Percentiles rank a stretch among this genome's conserved stretches.
phyloP scores from a whole-genome alignment of 1,139 yeast genomes.

The Meyerozyma guilliermondii region DNA sequence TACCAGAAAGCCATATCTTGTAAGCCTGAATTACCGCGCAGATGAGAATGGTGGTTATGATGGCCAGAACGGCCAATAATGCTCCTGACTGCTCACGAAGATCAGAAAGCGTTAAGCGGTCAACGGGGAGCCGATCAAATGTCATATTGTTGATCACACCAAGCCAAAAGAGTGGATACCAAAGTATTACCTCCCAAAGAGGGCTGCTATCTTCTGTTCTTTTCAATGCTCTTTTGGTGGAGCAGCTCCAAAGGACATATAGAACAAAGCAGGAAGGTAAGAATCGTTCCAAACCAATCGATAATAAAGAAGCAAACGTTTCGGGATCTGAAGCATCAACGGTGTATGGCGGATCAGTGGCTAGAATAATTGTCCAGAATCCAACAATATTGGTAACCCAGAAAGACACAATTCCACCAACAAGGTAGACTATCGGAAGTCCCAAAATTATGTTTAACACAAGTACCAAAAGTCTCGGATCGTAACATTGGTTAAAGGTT shows the following conservation, averaged over 20 bases:
- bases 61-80: slow-evolving; percentile 52
- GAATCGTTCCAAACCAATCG: slow-evolving; percentile 68
- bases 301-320: slow-evolving; percentile 55
- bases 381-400: slow-evolving; percentile 67
- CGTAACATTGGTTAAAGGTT: slow-evolving; percentile 49
- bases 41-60: slow-evolving; percentile 38
- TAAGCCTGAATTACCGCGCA: slow-evolving; percentile 74
- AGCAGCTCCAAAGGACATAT: slow-evolving; percentile 64
- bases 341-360: slow-evolving; percentile 75
- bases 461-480: slow-evolving; percentile 59
- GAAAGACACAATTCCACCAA: slow-evolving; percentile 51
- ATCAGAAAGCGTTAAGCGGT: slow-evolving; percentile 69
- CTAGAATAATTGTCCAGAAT: slow-evolving; percentile 78
- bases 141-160: slow-evolving; percentile 85
- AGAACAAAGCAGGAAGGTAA: slow-evolving; percentile 71
- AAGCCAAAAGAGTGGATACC: slow-evolving; percentile 83
- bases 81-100: slow-evolving; percentile 76
- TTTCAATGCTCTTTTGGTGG: slow-evolving; percentile 36
- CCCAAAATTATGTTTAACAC: slow-evolving; percentile 55
- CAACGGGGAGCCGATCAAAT: slow-evolving; percentile 84
- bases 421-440: slow-evolving; percentile 53
- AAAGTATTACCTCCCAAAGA: slow-evolving; percentile 52
- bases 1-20: slow-evolving; percentile 76
- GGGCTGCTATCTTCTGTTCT: slow-evolving; percentile 14
- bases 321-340: slow-evolving; percentile 51